Percentiles rank a stretch among this genome's conserved stretches.
These are phyloP conservation scores for Allomyces javanicus DNA, from an alignment of 192 early-diverging fungal genomes.

Conservation along the genomic window DNA sequence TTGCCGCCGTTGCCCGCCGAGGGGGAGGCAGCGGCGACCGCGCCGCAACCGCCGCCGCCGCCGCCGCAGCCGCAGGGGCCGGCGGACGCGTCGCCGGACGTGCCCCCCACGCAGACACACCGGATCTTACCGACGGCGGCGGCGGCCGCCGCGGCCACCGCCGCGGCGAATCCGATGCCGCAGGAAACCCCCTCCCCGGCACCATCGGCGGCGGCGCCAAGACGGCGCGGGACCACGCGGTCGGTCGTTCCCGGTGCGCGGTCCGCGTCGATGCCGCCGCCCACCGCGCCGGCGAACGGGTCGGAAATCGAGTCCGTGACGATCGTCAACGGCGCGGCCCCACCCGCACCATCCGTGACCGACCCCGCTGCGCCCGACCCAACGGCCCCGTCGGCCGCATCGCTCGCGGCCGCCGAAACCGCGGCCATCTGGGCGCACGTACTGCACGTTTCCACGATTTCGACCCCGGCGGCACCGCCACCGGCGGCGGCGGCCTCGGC, in stretches of 20 bases:
- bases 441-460: background rate
- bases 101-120: too few species aligned
- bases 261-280: background rate
- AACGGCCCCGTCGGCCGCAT: background rate
- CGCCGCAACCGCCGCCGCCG: too few species aligned
- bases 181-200: background rate
- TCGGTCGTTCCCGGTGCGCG: background rate
- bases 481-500: background rate
- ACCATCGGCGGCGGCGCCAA: background rate
- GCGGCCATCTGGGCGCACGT: background rate
- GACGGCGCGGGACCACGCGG: background rate
- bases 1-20: too few species aligned
- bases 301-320: background rate
- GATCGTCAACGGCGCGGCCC: background rate
- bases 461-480: background rate
- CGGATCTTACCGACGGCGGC: too few species aligned
- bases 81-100: too few species aligned
- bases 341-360: background rate
- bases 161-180: too few species aligned
- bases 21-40: too few species aligned
- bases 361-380: background rate
- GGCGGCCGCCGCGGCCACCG: too few species aligned
- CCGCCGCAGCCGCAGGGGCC: too few species aligned
- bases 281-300: background rate
- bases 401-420: background rate